These are phyloP conservation scores for Metarhizium humberi DNA, from an alignment of 2,329 filamentous ascomycete genomes.

Conservation along the genomic window DNA sequence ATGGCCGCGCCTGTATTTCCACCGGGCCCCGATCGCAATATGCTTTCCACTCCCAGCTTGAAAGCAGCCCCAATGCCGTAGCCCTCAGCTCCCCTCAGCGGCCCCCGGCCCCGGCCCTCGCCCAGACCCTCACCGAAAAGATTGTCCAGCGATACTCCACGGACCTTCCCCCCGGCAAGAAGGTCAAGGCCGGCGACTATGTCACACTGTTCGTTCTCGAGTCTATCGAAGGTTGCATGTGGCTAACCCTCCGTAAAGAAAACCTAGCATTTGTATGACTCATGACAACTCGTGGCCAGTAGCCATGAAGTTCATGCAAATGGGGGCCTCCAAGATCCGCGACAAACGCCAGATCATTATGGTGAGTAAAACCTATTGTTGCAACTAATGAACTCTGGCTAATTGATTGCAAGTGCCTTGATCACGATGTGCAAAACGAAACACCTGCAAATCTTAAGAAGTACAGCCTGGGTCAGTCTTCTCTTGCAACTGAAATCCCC, in stretches of 20 bases:
- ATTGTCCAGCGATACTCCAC: slow-evolving; percentile 77
- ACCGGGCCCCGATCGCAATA: slow-evolving; percentile 13
- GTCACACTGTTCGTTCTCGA: slow-evolving; percentile 63
- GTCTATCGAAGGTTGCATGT: not conserved
- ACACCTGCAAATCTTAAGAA: slow-evolving; percentile 71
- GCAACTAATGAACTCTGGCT: too few relatives aligned
- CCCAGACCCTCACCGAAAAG: slow-evolving; percentile 63
- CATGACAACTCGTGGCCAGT: slow-evolving; percentile 70
- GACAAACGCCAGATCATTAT: slow-evolving; percentile 68
- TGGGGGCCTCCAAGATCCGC: slow-evolving; percentile 64
- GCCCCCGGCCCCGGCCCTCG: not conserved
- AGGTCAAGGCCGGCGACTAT: slow-evolving; percentile 74
- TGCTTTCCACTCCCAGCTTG: slow-evolving; percentile 55
- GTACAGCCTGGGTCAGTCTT: slow-evolving; percentile 55
- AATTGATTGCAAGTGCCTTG: slow-evolving; percentile 31
- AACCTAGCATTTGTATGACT: too few relatives aligned
- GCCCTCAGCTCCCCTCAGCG: not conserved
- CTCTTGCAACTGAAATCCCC: not conserved
- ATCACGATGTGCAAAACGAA: slow-evolving; percentile 86
- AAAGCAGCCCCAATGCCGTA: slow-evolving; percentile 36
- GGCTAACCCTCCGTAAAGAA: too few relatives aligned
- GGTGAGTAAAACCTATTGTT: slow-evolving; percentile 28
- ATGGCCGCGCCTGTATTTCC: too few relatives aligned
- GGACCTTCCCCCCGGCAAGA: slow-evolving; percentile 66
- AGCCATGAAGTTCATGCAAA: slow-evolving; percentile 65